Conservation (phyloP, 1,139 yeast species). For the Pichia sp. region DNA sequence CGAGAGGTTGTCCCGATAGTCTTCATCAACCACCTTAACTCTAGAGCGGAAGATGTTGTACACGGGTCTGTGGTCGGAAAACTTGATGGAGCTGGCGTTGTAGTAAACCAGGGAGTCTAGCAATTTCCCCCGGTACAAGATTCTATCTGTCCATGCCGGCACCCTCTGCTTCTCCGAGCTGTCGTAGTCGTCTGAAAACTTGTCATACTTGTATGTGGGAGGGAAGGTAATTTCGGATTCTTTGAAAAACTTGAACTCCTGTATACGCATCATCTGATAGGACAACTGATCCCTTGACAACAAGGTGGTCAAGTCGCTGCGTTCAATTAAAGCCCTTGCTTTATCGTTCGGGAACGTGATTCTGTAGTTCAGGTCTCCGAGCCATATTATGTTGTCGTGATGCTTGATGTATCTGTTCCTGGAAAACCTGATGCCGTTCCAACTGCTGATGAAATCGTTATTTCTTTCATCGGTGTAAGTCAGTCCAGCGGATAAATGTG, state of each 20-base stretch:
- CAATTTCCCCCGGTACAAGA: slow-evolving; percentile 54
- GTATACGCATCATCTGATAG: slow-evolving; percentile 65
- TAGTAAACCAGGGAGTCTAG: slow-evolving; percentile 57
- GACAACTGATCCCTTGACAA: slow-evolving; percentile 74
- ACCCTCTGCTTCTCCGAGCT: slow-evolving; percentile 87
- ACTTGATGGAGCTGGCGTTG: slow-evolving; percentile 48
- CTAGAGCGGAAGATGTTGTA: slow-evolving; percentile 66
- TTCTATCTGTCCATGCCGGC: slow-evolving; percentile 97
- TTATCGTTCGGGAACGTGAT: slow-evolving; percentile 64
- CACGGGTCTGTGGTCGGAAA: slow-evolving; percentile 92
- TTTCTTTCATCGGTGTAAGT: slow-evolving; percentile 75
- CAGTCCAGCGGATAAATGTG: slow-evolving; percentile 92
- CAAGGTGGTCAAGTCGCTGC: slow-evolving; percentile 49
- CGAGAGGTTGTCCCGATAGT: slow-evolving; percentile 45
- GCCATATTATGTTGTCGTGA: slow-evolving; percentile 85
- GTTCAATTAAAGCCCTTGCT: slow-evolving; percentile 54
- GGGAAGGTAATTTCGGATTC: slow-evolving; percentile 74
- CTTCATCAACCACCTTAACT: slow-evolving; percentile 62
- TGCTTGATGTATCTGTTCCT: slow-evolving; percentile 52
- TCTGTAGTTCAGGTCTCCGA: slow-evolving; percentile 91
- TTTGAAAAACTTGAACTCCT: slow-evolving; percentile 45
- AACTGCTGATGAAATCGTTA: slow-evolving; percentile 69
- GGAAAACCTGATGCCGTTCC: slow-evolving; percentile 51
- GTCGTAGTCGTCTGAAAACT: slow-evolving; percentile 72
- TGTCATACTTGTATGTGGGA: slow-evolving; percentile 92